These are phyloP conservation scores for Curvularia lunata DNA, from an alignment of 2,329 filamentous ascomycete species.

Conservation along the genomic window DNA sequence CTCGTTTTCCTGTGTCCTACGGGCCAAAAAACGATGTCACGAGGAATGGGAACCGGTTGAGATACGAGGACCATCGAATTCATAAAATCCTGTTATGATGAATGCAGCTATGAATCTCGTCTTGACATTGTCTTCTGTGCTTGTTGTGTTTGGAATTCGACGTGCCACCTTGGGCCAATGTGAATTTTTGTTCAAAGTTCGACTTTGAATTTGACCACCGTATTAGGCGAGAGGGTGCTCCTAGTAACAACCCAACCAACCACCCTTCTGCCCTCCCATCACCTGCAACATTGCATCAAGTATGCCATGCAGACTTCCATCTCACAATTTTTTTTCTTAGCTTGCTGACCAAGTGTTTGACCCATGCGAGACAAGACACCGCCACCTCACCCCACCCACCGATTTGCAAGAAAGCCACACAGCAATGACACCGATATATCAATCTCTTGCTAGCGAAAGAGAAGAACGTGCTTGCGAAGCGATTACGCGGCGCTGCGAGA, in stretches of 20 bases:
- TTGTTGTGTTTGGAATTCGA: neutral
- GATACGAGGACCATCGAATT: slow-evolving; percentile 42
- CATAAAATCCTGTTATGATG: slow-evolving; percentile 27
- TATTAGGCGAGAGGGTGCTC: too few species aligned
- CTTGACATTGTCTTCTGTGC: neutral
- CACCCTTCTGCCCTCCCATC: too few species aligned
- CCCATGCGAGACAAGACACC: too few species aligned
- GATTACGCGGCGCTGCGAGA: too few species aligned
- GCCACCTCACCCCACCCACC: too few species aligned
- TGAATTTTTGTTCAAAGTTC: neutral
- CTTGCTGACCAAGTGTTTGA: neutral
- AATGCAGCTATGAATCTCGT: slow-evolving; percentile 7
- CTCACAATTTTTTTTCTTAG: neutral
- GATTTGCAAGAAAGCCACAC: neutral
- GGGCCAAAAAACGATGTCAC: slow-evolving; percentile 37
- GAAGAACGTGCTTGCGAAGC: too few species aligned
- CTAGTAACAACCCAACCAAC: too few species aligned
- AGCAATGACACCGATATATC: neutral
- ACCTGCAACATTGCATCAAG: too few species aligned
- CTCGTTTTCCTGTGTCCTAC: slow-evolving; percentile 37
- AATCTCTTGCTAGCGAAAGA: neutral
- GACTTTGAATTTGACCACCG: too few species aligned
- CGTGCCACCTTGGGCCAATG: neutral
- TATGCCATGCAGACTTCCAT: too few species aligned
- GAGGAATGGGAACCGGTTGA: slow-evolving; percentile 40